A percentile compares a stretch with the other conserved stretches of the same genome.
Conservation (phyloP, 2,329 filamentous ascomycete genomes). For the Pseudocercospora pini-densiflorae region DNA sequence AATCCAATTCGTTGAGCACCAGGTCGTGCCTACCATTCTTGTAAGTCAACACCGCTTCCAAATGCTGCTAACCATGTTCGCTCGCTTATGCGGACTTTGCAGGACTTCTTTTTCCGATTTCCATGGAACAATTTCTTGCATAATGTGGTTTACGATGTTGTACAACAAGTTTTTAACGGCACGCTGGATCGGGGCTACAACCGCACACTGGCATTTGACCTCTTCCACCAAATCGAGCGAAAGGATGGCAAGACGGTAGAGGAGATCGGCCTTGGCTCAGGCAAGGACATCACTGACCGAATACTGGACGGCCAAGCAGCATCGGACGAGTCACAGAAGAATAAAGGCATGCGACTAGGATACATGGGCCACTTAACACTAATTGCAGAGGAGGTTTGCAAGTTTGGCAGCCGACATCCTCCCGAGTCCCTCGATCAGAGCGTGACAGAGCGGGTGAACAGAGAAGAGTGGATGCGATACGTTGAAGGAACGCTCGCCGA, state of each 20-base stretch:
- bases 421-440: conserved; percentile 82
- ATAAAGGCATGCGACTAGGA: conserved; percentile 86
- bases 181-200: conserved; percentile 97
- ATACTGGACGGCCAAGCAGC: conserved; percentile 89
- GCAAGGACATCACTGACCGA: conserved; percentile 83
- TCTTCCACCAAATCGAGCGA: conserved; percentile 61
- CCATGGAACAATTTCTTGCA: conserved; percentile 99
- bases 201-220: conserved; percentile 82
- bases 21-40: conserved; percentile 92
- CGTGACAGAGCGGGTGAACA: conserved; percentile 87
- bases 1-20: conserved; percentile 93
- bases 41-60: conserved; percentile 59
- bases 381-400: conserved; percentile 97
- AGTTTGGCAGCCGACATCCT: conserved; percentile 93
- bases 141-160: conserved; percentile 98
- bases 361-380: conserved; percentile 99
- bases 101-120: conserved; percentile 98
- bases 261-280: conserved; percentile 56
- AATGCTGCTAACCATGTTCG: conserved; percentile 1
- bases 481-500: conserved; percentile 92
- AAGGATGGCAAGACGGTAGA: conserved; percentile 30
- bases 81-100: conserved; percentile 16
- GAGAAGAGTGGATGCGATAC: conserved; percentile 90
- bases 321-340: conserved; percentile 82
- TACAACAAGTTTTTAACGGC: conserved; percentile 98